Conservation (phyloP, 1,284 basidiomycete species). For the Cryptococcus sp. region DNA sequence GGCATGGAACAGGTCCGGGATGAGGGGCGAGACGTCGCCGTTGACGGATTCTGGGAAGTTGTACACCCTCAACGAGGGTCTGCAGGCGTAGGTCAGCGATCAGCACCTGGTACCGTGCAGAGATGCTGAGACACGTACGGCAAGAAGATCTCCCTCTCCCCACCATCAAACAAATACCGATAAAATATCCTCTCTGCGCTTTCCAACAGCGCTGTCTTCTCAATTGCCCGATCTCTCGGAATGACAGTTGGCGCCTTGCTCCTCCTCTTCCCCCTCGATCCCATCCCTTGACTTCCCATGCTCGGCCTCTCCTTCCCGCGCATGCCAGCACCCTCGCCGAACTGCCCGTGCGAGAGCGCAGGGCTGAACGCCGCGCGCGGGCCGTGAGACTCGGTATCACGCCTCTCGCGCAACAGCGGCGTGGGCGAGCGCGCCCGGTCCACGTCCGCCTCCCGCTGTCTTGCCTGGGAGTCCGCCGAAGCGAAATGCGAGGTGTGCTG, state of each 20-base stretch:
- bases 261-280: conserved; percentile 17
- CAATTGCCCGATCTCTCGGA: conserved; percentile 83
- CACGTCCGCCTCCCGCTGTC: not conserved
- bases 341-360: conserved; percentile 1
- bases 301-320: conserved; percentile 16
- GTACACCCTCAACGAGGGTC: conserved; percentile 44
- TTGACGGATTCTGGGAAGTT: conserved; percentile 59
- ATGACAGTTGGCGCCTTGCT: conserved; percentile 72
- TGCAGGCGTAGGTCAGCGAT: conserved; percentile 12
- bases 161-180: conserved; percentile 70
- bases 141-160: conserved; percentile 83
- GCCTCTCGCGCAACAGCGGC: conserved; percentile 19
- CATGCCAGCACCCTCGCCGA: conserved; percentile 1
- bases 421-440: conserved; percentile 7
- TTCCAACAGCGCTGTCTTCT: conserved; percentile 80
- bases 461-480: not conserved
- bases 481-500: not conserved
- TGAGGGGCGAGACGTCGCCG: conserved; percentile 72
- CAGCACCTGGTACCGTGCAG: conserved; percentile 12
- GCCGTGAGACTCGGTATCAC: conserved; percentile 43
- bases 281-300: conserved; percentile 13
- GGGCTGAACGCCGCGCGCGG: conserved; percentile 13
- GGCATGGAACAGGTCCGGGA: conserved; percentile 94
- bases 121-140: conserved; percentile 62
- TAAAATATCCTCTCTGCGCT: conserved; percentile 94